Base-by-base conservation (phyloP, 805 yeast genomes). In the Danielia oregonensis region DNA sequence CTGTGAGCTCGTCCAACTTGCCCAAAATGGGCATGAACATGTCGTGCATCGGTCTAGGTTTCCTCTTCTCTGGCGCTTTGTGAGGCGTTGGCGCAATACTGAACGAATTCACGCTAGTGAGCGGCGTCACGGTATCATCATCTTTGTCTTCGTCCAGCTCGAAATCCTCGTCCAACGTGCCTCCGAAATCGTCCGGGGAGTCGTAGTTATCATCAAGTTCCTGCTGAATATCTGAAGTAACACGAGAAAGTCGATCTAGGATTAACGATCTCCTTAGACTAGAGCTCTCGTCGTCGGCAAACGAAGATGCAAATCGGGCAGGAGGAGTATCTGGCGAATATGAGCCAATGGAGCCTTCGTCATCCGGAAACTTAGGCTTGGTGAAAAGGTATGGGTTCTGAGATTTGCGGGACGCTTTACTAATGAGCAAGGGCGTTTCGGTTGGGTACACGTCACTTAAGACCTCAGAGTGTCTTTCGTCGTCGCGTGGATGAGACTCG, bases 1-100 rank as follows among this genome's bases (percentile, higher is more conserved):
- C 67, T 2, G 70, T 68, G 38, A 67, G 55, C 43, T 60, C 66
- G 44, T 67, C 72, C 39, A 67, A 61, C 35, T 72, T 72, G 16
- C 68, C 67, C 32, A 80, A 61, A 6, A 82, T 64, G 2, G 85
- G 84, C 46, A 72, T 62, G 55, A 79, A 81, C 53, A 79, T 63
- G 15, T 69, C 70, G 30, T 68, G 71, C 6, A 79, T 74, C 4
- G 66, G 65, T 41, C 55, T 52, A 32, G 53, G 49, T 35, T 56
- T 55, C 17, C 59, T 32, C 38, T 48, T 52, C 11, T 49, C 54
- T 3, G 31, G 34, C 17, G 44, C 37, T 5, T 46, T 38, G 15
- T 37, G 34, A 25, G 25, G 38, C 30, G 34, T 15, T 32, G 6
- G 29, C 13, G 30, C 29, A 4, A 39, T 17, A 33, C 46, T 40